phyloP scores from a whole-genome alignment of 139 green algal genomes.

The Yamagishiella unicocca region DNA sequence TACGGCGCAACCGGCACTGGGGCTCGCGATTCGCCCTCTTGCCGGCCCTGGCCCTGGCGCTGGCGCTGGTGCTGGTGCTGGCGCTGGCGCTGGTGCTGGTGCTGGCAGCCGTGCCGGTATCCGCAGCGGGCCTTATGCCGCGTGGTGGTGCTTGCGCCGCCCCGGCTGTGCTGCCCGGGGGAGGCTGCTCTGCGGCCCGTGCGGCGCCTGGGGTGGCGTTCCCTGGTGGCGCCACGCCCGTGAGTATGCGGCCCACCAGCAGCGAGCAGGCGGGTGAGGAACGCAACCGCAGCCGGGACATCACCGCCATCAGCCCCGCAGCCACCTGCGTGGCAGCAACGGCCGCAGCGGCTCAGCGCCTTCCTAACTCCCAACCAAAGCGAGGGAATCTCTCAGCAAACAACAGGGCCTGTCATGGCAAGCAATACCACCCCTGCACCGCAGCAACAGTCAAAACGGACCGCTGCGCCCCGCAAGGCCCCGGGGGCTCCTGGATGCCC shows the following conservation, averaged over 20 bases:
- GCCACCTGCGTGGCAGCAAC: not conserved
- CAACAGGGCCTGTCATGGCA: not conserved
- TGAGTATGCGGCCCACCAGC: not conserved
- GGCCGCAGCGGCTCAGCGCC: not conserved
- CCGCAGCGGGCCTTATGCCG: too few relatives aligned
- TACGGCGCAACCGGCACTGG: not conserved
- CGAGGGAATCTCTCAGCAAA: not conserved
- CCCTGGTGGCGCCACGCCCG: not conserved
- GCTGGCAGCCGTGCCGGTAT: not conserved
- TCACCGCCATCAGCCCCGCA: constrained; percentile 8
- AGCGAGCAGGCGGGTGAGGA: not conserved
- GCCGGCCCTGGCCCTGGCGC: not conserved
- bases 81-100: not conserved
- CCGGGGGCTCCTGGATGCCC: not conserved
- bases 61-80: not conserved
- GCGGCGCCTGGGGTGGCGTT: not conserved
- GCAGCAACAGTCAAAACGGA: not conserved
- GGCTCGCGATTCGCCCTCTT: not conserved
- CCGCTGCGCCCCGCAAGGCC: too few relatives aligned
- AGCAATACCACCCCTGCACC: not conserved
- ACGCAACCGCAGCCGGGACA: constrained; percentile 5
- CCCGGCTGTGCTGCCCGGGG: not conserved
- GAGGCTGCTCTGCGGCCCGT: not conserved
- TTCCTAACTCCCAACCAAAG: not conserved
- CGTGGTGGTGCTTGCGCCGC: too few relatives aligned